A percentile compares a stretch with the other conserved stretches of the same genome.
These are phyloP conservation scores for Mixia osmundae DNA, from an alignment of 1,284 basidiomycete species.

Conservation along the genomic window DNA sequence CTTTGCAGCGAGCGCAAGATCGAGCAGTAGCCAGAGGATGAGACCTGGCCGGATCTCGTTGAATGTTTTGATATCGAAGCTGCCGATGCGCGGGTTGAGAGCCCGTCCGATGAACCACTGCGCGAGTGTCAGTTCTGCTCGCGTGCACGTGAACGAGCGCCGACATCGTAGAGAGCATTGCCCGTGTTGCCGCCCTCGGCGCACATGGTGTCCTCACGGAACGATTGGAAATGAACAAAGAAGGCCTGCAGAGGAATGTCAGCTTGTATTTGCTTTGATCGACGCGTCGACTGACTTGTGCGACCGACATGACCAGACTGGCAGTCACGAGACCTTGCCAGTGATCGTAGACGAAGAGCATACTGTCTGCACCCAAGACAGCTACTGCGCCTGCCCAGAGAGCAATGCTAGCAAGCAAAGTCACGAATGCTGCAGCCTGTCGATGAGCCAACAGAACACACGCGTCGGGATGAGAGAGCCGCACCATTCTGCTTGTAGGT, in stretches of 20 bases:
- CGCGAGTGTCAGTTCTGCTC: neutral
- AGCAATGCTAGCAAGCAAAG: slow-evolving; percentile 53
- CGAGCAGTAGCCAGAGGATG: slow-evolving; percentile 78
- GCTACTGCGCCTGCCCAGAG: slow-evolving; percentile 40
- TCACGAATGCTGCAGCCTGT: slow-evolving; percentile 45
- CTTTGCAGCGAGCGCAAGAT: slow-evolving; percentile 75
- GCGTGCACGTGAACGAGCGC: slow-evolving; percentile 19
- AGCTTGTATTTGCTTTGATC: too few relatives aligned
- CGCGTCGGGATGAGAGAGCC: slow-evolving; percentile 10
- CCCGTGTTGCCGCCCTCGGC: slow-evolving; percentile 82
- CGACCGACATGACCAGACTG: slow-evolving; percentile 48
- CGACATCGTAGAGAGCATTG: slow-evolving; percentile 68
- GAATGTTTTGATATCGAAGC: slow-evolving; percentile 90
- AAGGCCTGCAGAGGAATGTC: slow-evolving; percentile 24
- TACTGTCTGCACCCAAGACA: slow-evolving; percentile 47
- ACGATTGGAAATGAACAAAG: slow-evolving; percentile 51
- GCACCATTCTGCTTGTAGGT: slow-evolving; percentile 88
- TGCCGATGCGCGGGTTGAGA: slow-evolving; percentile 65
- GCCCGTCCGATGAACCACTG: slow-evolving; percentile 94
- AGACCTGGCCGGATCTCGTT: slow-evolving; percentile 83
- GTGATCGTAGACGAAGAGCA: slow-evolving; percentile 78
- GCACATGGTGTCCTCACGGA: slow-evolving; percentile 36
- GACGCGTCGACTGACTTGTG: slow-evolving; percentile 33
- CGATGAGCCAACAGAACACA: too few relatives aligned
- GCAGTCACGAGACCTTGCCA: slow-evolving; percentile 78